Evolutionary conservation across 768 basidiomycete genomes (phyloP).

Genomic region (Gelatoporia subvermispora): DNA sequence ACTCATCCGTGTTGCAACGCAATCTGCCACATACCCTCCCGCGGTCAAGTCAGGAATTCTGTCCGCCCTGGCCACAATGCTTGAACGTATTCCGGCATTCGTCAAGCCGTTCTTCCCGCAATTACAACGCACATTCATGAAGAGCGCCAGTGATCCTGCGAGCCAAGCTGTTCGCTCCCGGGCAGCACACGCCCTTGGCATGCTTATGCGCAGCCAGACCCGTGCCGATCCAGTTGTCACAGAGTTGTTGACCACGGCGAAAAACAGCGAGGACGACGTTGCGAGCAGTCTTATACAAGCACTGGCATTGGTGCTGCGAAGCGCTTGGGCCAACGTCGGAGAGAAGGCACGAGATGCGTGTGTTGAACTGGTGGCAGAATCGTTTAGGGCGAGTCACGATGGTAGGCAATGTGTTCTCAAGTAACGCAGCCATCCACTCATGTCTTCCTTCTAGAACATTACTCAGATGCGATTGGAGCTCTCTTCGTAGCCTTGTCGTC

Average conservation of each 20-base stretch:
- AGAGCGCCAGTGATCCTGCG: conserved; percentile 78
- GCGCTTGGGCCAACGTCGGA: conserved; percentile 69
- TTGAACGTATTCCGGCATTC: conserved; percentile 79
- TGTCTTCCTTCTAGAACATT: conserved; percentile 42
- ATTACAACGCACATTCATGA: conserved; percentile 92
- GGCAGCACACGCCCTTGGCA: conserved; percentile 81
- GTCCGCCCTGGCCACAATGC: conserved; percentile 77
- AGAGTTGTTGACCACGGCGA: conserved; percentile 66
- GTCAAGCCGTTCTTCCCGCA: conserved; percentile 99
- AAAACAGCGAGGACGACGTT: conserved; percentile 61
- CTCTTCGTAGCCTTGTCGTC: conserved; percentile 61
- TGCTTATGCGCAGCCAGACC: conserved; percentile 86
- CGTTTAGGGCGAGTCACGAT: conserved; percentile 68
- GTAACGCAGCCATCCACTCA: neutral
- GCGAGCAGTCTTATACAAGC: conserved; percentile 73
- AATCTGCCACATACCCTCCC: conserved; percentile 84
- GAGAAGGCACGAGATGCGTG: conserved; percentile 70
- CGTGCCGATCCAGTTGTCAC: conserved; percentile 93
- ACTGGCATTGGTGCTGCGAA: conserved; percentile 68
- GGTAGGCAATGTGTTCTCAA: conserved; percentile 35
- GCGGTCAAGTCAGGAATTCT: conserved; percentile 92
- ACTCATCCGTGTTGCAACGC: conserved; percentile 90
- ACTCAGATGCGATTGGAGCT: conserved; percentile 59
- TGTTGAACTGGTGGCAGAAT: conserved; percentile 70
- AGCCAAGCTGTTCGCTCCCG: conserved; percentile 75